Percentiles rank a stretch among this genome's conserved stretches.
These are phyloP conservation scores for Ophiosphaerella herpotricha DNA, from an alignment of 2,329 filamentous ascomycete species.

Conservation along the genomic window DNA sequence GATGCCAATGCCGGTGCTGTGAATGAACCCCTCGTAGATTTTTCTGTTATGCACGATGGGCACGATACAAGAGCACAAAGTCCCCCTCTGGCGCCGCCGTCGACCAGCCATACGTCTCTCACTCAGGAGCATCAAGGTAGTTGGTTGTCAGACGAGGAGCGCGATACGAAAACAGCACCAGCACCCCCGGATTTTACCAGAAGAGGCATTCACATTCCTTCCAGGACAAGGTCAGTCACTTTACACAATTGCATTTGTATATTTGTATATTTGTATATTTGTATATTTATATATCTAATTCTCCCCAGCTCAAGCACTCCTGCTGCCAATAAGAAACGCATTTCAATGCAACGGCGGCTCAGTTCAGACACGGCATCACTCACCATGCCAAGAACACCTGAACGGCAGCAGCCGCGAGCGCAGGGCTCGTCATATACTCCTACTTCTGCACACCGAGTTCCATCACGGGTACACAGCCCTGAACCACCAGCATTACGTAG, in stretches of 20 bases:
- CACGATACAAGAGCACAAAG: slow-evolving; percentile 24
- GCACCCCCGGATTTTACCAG: slow-evolving; percentile 42
- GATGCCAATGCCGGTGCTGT: slow-evolving; percentile 21
- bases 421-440: slow-evolving; percentile 20
- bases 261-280: neutral
- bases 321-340: slow-evolving; percentile 21
- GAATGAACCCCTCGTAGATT: slow-evolving; percentile 39
- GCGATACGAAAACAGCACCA: slow-evolving; percentile 27
- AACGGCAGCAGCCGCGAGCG: slow-evolving; percentile 14
- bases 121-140: slow-evolving; percentile 14
- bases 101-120: slow-evolving; percentile 7
- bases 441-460: slow-evolving; percentile 5
- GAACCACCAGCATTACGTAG: slow-evolving; percentile 34
- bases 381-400: slow-evolving; percentile 21
- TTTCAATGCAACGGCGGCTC: slow-evolving; percentile 21
- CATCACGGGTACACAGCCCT: slow-evolving; percentile 18
- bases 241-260: neutral
- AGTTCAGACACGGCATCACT: slow-evolving; percentile 18
- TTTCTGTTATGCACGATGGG: slow-evolving; percentile 31
- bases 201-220: slow-evolving; percentile 44
- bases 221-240: slow-evolving; percentile 39
- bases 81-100: slow-evolving; percentile 20
- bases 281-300: slow-evolving; percentile 12
- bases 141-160: slow-evolving; percentile 33
- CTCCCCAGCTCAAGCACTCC: slow-evolving; percentile 26